phyloP scores from a whole-genome alignment of 441 rosid genomes.

The Pelargonium cotyledonis region DNA sequence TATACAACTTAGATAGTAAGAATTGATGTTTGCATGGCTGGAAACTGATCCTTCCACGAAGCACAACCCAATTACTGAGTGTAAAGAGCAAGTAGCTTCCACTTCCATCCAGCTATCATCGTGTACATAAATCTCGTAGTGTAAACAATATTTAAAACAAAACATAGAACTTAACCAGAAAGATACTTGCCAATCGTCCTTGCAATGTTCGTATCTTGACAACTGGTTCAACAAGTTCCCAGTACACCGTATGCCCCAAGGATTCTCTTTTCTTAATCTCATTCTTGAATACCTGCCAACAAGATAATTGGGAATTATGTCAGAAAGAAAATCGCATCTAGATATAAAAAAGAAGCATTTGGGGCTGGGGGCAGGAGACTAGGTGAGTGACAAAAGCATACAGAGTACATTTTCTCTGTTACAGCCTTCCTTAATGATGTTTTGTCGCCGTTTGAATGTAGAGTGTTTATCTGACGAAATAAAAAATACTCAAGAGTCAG shows the following conservation, averaged over 20 bases:
- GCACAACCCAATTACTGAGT: neutral
- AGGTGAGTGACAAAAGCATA: conserved; percentile 38
- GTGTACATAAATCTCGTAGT: neutral
- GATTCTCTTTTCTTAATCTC: conserved; percentile 83
- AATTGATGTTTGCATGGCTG: too few relatives aligned
- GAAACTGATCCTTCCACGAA: too few relatives aligned
- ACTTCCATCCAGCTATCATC: too few relatives aligned
- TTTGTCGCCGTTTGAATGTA: conserved; percentile 74
- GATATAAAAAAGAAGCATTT: neutral
- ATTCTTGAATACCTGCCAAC: conserved; percentile 61
- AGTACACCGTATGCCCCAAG: conserved; percentile 57
- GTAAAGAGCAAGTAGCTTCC: neutral
- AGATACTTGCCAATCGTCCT: conserved; percentile 73
- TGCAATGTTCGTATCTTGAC: conserved; percentile 75
- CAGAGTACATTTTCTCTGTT: conserved; percentile 87
- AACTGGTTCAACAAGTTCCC: conserved; percentile 87
- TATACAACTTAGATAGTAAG: too few relatives aligned
- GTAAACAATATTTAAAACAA: conserved; percentile 13
- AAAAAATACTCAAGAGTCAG: conserved; percentile 6
- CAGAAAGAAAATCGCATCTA: neutral
- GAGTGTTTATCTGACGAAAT: conserved; percentile 54
- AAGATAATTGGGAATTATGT: conserved; percentile 7
- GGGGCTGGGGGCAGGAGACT: neutral
- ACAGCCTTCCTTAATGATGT: conserved; percentile 62
- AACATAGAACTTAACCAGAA: neutral